These are phyloP conservation scores for Leccinum boreale DNA, from an alignment of 768 basidiomycete species.

Conservation along the genomic window DNA sequence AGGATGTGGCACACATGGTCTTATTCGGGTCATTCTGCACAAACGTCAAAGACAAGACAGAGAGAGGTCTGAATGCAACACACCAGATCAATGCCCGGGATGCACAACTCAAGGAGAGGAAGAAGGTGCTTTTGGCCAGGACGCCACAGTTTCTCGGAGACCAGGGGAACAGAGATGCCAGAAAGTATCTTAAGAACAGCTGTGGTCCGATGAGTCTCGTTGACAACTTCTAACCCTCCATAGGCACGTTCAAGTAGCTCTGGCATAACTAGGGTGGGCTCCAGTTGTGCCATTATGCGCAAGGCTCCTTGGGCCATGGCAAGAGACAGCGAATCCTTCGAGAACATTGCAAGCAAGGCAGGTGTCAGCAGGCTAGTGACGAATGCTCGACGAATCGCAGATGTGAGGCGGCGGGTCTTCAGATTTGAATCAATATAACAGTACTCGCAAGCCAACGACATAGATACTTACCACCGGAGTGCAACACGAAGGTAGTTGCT, in stretches of 20 bases:
- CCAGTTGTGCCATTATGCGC: constrained; percentile 72
- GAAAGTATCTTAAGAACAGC: constrained; percentile 85
- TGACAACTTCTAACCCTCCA: constrained; percentile 86
- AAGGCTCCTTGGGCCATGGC: constrained; percentile 79
- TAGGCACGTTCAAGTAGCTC: constrained; percentile 89
- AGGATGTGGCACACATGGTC: constrained; percentile 76
- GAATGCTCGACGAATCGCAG: constrained; percentile 76
- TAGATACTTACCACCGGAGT: constrained; percentile 58
- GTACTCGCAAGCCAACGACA: background rate
- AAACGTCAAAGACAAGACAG: constrained; percentile 1
- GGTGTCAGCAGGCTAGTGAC: constrained; percentile 81
- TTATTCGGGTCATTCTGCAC: constrained; percentile 75
- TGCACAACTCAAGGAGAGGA: constrained; percentile 80
- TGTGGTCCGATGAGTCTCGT: constrained; percentile 93
- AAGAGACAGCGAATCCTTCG: constrained; percentile 79
- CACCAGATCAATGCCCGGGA: constrained; percentile 91
- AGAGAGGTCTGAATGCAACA: constrained; percentile 18
- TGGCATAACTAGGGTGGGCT: constrained; percentile 85
- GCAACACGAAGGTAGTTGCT: constrained; percentile 71
- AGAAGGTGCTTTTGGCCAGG: constrained; percentile 87
- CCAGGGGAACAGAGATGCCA: constrained; percentile 70
- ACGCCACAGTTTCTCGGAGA: constrained; percentile 75
- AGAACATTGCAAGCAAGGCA: constrained; percentile 86
- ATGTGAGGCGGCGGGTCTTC: constrained; percentile 75
- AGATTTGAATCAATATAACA: constrained; percentile 1